Base-by-base conservation (phyloP, 2,329 filamentous ascomycete species). In the Colletotrichum falcatum region DNA sequence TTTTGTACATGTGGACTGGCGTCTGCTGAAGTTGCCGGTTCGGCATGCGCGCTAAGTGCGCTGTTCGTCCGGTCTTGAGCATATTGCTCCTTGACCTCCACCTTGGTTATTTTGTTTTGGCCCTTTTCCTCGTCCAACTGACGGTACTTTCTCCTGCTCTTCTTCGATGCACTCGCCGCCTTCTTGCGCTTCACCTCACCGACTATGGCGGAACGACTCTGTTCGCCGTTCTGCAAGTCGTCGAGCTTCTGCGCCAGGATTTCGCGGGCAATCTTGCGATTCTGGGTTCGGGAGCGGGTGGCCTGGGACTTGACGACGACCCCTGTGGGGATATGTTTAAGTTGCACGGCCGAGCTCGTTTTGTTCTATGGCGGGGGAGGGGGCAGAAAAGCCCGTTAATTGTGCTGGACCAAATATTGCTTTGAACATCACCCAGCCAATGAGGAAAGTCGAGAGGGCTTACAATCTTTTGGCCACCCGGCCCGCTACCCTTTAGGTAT, bases 391-490 rank as follows among this genome's bases (percentile, higher is more conserved):
- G 54, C 53, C 70, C 60, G 56, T 65, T 33, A 56, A 26, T 23
- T 33, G n/a, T 56, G 42, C 44, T 35, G 12, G 18, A n/a, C 23
- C 61, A n/a, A 60, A 58, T 8, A 20, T 20, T 69, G 56, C 33
- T 20, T 74, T 48, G 70, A 71, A 18, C 53, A 54, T 46, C 23
- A 30, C 11, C n/a, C 42, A n/a, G 23, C 66, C 67, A 23, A 9
- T 20, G 5, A 3, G 11, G 7, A n/a, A 20, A 18, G 37, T 4
- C 30, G 30, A 37, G 30, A 53, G 20, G 16, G 79, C 84, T 64
- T 81, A 94, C 92, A 83, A 98, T 98, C 80, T 98, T 98, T 79
- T 99, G 96, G 0, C 96, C 96, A 30, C 96, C 96, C 0, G 96
- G 95, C 1, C 96, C 96, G 75, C 90, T 93, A 76, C 96, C 96